Evolutionary conservation across 2,329 filamentous ascomycete genomes (phyloP).

Genomic region (Dendryphion nanum): DNA sequence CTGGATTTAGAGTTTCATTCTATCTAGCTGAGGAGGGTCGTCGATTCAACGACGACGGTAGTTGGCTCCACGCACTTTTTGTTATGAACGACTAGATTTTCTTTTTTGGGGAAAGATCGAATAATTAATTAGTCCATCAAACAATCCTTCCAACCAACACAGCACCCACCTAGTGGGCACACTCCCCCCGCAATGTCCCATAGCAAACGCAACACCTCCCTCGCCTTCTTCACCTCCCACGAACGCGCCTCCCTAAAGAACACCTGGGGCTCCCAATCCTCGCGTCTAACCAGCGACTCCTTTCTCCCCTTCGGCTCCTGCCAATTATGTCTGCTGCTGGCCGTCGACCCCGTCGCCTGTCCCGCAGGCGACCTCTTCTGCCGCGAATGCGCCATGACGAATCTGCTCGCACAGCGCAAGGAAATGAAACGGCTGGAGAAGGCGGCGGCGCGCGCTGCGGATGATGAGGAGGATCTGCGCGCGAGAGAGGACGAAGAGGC

Average conservation of each 20-base stretch:
- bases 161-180: no score
- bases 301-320: slow-evolving; percentile 91
- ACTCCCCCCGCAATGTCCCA: slow-evolving; percentile 44
- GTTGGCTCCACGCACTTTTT: no score
- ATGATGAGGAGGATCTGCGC: slow-evolving; percentile 61
- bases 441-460: slow-evolving; percentile 59
- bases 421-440: slow-evolving; percentile 83
- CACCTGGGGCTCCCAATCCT: slow-evolving; percentile 77
- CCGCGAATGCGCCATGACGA: slow-evolving; percentile 86
- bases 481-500: slow-evolving; percentile 67
- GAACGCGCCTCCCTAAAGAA: slow-evolving; percentile 80
- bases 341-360: slow-evolving; percentile 81
- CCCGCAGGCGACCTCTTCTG: slow-evolving; percentile 82
- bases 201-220: slow-evolving; percentile 81
- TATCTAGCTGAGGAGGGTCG: no score
- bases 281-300: slow-evolving; percentile 84
- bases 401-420: slow-evolving; percentile 86
- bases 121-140: no score
- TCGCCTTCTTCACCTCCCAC: slow-evolving; percentile 86
- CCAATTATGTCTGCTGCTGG: slow-evolving; percentile 78
- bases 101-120: no score
- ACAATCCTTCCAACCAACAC: no score
- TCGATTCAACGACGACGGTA: no score
- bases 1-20: no score
- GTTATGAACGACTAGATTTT: no score